Evolutionary conservation across 257 asterid species (phyloP).

Genomic region (Catharanthus roseus): DNA sequence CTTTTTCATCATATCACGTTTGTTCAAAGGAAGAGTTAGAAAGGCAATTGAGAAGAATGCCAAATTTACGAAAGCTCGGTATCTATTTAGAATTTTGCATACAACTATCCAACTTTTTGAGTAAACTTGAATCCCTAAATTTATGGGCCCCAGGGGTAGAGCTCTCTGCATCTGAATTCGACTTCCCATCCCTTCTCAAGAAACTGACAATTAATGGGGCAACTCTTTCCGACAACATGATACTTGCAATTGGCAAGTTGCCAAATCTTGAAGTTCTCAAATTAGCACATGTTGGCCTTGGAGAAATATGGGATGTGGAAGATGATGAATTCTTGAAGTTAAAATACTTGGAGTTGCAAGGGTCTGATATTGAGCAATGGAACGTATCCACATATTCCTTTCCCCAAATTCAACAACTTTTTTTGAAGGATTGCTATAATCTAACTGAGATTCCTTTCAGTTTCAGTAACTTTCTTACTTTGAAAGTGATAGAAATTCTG

Average conservation of each 20-base stretch:
- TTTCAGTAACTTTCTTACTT: not conserved
- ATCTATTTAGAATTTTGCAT: not conserved
- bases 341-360: not conserved
- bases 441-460: not conserved
- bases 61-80: slow-evolving; percentile 3
- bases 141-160: not conserved
- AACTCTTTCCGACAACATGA: not conserved
- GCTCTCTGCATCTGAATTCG: not conserved
- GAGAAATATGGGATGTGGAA: slow-evolving; percentile 13
- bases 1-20: not conserved
- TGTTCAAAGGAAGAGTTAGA: not conserved
- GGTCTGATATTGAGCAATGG: slow-evolving; percentile 11
- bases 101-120: not conserved
- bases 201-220: not conserved
- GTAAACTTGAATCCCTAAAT: slow-evolving; percentile 4
- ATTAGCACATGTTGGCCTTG: not conserved
- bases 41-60: not conserved
- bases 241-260: slow-evolving; percentile 7
- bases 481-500: not conserved
- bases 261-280: slow-evolving; percentile 14
- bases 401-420: slow-evolving; percentile 5
- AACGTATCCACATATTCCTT: not conserved
- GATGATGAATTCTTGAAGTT: no score
- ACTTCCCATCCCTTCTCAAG: not conserved
- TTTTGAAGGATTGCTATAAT: not conserved